phyloP scores from a whole-genome alignment of 2,329 filamentous ascomycete genomes.

The Bipolaris cookei region DNA sequence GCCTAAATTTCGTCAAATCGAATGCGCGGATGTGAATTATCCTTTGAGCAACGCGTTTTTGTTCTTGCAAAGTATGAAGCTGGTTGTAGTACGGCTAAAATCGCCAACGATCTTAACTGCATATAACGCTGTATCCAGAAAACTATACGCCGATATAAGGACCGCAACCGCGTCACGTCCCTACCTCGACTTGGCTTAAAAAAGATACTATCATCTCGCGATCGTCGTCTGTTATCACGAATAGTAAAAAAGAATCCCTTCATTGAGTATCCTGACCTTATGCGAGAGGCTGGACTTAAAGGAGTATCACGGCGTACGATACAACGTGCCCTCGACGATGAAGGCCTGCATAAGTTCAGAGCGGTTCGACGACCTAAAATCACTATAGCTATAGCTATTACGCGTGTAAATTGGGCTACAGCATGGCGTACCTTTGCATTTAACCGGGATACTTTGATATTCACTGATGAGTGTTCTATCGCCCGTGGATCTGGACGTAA shows the following conservation, averaged over 20 bases:
- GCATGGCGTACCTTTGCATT: not conserved
- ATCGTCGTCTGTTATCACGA: not conserved
- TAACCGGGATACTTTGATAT: not conserved
- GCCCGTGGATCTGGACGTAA: not conserved
- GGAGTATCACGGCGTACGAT: not conserved
- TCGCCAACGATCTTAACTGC: constrained; percentile 2
- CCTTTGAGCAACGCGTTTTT: constrained; percentile 1
- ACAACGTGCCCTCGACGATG: not conserved
- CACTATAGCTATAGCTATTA: not conserved
- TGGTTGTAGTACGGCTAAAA: not conserved
- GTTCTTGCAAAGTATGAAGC: constrained; percentile 1
- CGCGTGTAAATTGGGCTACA: not conserved
- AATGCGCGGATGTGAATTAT: not conserved
- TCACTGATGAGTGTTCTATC: not conserved
- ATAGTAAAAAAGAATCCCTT: not conserved
- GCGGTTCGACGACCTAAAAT: not conserved
- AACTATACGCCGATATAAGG: not conserved
- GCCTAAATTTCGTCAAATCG: not conserved
- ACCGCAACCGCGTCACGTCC: not conserved
- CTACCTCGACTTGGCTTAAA: not conserved
- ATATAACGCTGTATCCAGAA: constrained; percentile 3
- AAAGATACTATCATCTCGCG: not conserved
- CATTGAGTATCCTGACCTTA: not conserved
- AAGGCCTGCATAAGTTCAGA: not conserved
- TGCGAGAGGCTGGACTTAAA: not conserved